Evolutionary conservation across 257 asterid genomes (phyloP), one percentile per base, ranked within the genome.

Genomic region (Orobanche coerulescens): DNA sequence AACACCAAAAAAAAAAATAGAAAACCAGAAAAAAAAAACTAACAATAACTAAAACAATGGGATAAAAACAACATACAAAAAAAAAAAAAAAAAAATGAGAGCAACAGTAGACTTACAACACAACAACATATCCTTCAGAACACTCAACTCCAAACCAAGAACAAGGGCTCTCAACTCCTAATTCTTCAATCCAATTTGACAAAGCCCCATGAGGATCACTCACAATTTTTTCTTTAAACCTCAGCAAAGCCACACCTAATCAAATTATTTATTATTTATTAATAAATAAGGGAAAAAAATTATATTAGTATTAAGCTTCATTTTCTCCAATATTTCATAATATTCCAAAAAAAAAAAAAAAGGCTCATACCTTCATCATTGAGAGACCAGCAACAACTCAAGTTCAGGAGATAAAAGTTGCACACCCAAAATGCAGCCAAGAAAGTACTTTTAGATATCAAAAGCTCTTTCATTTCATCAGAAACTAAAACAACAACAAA

Each of bases 91-190:
- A 5, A 0, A 64, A 56, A 31, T 16, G 23, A 28, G 13, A 57
- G 70, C 48, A 58, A 33, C 11, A 42, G 53, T 13, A 34, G 66
- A 54, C 95, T 84, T 73, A 89, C 99, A 89, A 40, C 50, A 69
- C 70, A 42, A 82, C 88, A 62, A 81, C 95, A 77, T 62, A 62
- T 67, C 87, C 95, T 50, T 78, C 53, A 26, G 82, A 77, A 76
- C 97, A 93, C 31, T 73, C 82, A 79, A 93, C 79, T 33, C 97
- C 94, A 65, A 66, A 67, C 96, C 97, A 93, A 53, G 83, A 80
- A 77, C 96, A 93, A 8, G 94, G 96, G 68, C 65, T 77, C 60
- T 76, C 83, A 48, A 74, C 76, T 52, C 85, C 97, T 34, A 73
- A 68, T 71, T 85, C 95, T 69, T 79, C 86, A 16, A 70, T 72